Percentiles rank a stretch among this genome's conserved stretches.
Conservation (phyloP, 306 rosid genomes). For the Psophocarpus tetragonolobus region DNA sequence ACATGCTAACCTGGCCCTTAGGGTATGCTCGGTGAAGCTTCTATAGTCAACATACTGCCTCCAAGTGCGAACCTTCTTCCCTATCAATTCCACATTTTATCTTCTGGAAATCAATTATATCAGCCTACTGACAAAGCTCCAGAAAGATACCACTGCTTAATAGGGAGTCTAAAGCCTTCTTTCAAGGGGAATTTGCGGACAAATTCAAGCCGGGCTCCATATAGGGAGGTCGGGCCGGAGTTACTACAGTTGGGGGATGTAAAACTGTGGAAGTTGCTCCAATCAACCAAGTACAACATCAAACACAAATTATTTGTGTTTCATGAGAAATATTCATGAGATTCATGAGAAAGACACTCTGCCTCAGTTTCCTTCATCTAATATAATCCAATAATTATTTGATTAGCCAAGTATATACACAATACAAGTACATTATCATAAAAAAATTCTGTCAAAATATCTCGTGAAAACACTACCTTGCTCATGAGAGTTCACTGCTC, state of each 20-base stretch:
- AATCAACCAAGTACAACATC: neutral
- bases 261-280: neutral
- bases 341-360: neutral
- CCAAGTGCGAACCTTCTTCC: neutral
- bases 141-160: neutral
- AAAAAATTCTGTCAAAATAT: conserved; percentile 7
- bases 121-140: neutral
- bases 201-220: neutral
- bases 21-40: neutral
- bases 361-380: neutral
- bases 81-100: neutral
- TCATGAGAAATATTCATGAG: too few species aligned
- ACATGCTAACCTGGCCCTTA: neutral
- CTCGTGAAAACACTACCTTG: neutral
- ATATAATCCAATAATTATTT: neutral
- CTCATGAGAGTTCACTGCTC: neutral
- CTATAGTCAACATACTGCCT: neutral
- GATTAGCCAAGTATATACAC: conserved; percentile 11
- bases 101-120: neutral
- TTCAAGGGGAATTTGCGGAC: neutral
- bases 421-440: conserved; percentile 19
- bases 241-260: neutral
- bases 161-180: neutral
- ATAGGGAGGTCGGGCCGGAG: neutral
- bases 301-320: too few species aligned